Conservation (phyloP, 2,329 filamentous ascomycete genomes). For the Exophiala bonariae region DNA sequence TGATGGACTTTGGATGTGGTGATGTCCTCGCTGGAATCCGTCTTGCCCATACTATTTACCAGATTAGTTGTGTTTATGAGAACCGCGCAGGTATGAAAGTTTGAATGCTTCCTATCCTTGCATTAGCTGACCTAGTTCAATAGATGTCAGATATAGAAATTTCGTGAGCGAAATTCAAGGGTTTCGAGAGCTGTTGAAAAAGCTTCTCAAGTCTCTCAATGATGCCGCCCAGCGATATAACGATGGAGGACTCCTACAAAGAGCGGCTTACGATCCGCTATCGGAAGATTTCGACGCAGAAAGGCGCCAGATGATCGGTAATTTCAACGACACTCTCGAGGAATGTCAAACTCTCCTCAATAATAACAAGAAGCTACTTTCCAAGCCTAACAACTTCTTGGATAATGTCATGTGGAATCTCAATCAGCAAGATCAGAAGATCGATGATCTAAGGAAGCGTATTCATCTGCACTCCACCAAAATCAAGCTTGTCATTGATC, state of each 20-base stretch:
- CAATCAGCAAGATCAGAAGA: conserved; percentile 8
- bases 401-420: conserved; percentile 6
- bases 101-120: not conserved
- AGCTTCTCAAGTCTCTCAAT: conserved; percentile 3
- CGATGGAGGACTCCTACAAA: not conserved
- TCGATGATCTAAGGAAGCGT: conserved; percentile 3
- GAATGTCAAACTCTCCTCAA: conserved; percentile 7
- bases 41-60: conserved; percentile 4
- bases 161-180: conserved; percentile 9
- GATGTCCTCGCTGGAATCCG: conserved; percentile 7
- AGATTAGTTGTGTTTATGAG: conserved; percentile 5
- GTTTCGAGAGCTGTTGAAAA: conserved; percentile 4
- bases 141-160: conserved; percentile 7
- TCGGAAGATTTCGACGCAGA: conserved; percentile 2
- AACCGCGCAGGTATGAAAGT: conserved; percentile 7
- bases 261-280: conserved; percentile 5
- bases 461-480: conserved; percentile 8
- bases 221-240: conserved; percentile 4
- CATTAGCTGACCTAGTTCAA: not conserved
- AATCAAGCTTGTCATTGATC: conserved; percentile 11
- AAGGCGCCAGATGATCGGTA: conserved; percentile 4
- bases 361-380: not conserved
- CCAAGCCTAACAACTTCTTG: not conserved
- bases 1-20: conserved; percentile 2
- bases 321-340: conserved; percentile 7